These are phyloP conservation scores for Phytophthora litchii DNA, from an alignment of 352 stramenopile species.

Conservation along the genomic window DNA sequence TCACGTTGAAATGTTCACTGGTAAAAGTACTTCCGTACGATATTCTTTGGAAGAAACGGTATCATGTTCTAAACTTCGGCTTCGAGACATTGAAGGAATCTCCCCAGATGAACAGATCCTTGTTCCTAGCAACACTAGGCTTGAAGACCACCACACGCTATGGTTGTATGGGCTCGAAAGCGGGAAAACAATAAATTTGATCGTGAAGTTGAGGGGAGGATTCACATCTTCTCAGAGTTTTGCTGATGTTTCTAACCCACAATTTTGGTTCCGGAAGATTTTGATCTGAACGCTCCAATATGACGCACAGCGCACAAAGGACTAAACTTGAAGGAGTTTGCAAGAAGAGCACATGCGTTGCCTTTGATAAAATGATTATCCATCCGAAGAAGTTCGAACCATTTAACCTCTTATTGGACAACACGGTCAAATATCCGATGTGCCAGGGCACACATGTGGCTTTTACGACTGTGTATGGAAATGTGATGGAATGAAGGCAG, in stretches of 20 bases:
- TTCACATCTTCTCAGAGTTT: conserved; percentile 5
- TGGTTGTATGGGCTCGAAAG: not conserved
- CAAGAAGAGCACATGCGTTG: conserved; percentile 11
- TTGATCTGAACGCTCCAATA: conserved; percentile 4
- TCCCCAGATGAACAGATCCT: conserved; percentile 8
- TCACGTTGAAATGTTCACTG: not conserved
- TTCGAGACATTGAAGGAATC: conserved; percentile 5
- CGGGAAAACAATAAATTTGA: not conserved
- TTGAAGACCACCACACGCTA: conserved; percentile 4
- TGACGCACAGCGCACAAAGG: conserved; percentile 20
- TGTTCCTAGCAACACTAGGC: not conserved
- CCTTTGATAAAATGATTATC: conserved; percentile 29
- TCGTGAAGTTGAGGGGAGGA: not conserved
- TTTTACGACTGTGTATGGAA: conserved; percentile 45
- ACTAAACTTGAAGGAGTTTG: conserved; percentile 42
- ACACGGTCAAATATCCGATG: conserved; percentile 14
- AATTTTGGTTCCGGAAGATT: conserved; percentile 12
- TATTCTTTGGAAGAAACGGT: conserved; percentile 8
- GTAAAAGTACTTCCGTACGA: not conserved
- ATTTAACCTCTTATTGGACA: conserved; percentile 33
- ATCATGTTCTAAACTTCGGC: conserved; percentile 8
- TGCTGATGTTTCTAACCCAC: conserved; percentile 32
- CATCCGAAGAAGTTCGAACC: conserved; percentile 7
- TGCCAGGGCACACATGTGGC: conserved; percentile 30
- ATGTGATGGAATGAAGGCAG: conserved; percentile 29